Conservation (phyloP, 768 basidiomycete genomes). For the Saitozyma podzolica region DNA sequence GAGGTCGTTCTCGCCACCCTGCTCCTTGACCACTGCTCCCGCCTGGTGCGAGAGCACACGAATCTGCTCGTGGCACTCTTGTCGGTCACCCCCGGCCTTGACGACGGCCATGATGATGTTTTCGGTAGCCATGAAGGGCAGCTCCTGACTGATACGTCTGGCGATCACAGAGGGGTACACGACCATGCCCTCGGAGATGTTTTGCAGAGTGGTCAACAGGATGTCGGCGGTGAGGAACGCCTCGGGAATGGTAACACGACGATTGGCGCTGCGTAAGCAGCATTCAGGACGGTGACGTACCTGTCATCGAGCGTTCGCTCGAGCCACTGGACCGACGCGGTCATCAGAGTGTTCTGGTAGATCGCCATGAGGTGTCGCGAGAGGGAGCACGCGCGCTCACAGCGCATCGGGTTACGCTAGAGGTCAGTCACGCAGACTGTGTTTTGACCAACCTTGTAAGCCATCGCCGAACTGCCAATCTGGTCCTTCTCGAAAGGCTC, state of each 20-base stretch:
- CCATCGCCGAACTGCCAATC: slow-evolving; percentile 92
- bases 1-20: slow-evolving; percentile 92
- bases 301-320: slow-evolving; percentile 97
- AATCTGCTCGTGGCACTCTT: slow-evolving; percentile 95
- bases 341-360: slow-evolving; percentile 96
- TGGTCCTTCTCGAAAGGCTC: slow-evolving; percentile 99
- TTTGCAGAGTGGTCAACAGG: slow-evolving; percentile 89
- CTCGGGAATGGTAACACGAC: slow-evolving; percentile 92
- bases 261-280: slow-evolving; percentile 71
- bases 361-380: slow-evolving; percentile 94
- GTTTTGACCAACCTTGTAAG: slow-evolving; percentile 66
- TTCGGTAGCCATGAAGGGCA: slow-evolving; percentile 99
- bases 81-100: slow-evolving; percentile 86
- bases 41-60: slow-evolving; percentile 93
- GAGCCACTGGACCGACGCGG: slow-evolving; percentile 93
- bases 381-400: slow-evolving; percentile 92
- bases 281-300: slow-evolving; percentile 52
- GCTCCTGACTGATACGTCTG: slow-evolving; percentile 85
- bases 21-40: slow-evolving; percentile 86
- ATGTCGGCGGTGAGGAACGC: slow-evolving; percentile 97
- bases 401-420: slow-evolving; percentile 93
- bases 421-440: neutral
- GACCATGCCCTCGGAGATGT: slow-evolving; percentile 97
- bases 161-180: slow-evolving; percentile 96
- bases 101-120: slow-evolving; percentile 99